A percentile compares a stretch with the other conserved stretches of the same genome.
Evolutionary conservation across 1,284 basidiomycete genomes (phyloP).

Genomic region (Papiliotrema laurentii): DNA sequence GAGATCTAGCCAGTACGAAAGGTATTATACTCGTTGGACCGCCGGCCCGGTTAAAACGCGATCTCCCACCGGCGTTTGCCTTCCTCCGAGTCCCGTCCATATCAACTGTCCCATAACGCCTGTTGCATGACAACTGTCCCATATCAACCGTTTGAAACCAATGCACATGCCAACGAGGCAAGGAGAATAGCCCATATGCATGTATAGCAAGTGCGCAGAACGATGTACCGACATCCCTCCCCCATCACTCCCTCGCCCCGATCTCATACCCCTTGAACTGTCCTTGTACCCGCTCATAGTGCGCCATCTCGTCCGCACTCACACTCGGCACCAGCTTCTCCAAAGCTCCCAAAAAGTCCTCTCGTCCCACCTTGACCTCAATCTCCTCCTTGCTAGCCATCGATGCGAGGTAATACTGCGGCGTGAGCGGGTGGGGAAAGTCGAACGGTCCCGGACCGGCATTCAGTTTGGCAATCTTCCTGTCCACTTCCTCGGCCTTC

Average conservation of each 20-base stretch:
- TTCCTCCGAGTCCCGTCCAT: no score
- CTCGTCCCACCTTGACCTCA: constrained; percentile 40
- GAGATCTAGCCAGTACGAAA: background rate
- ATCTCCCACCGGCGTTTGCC: no score
- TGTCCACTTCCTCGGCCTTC: constrained; percentile 75
- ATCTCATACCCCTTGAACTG: constrained; percentile 54
- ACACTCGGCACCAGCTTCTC: constrained; percentile 79
- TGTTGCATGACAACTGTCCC: no score
- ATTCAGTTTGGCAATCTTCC: constrained; percentile 57
- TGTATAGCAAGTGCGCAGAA: no score
- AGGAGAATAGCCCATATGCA: no score
- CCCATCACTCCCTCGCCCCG: constrained; percentile 8
- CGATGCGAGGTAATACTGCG: constrained; percentile 89
- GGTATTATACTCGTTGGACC: background rate
- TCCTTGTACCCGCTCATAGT: constrained; percentile 72
- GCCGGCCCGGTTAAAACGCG: no score
- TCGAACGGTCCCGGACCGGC: constrained; percentile 31
- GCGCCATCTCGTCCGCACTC: constrained; percentile 79
- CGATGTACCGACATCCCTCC: background rate
- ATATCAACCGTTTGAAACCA: no score
- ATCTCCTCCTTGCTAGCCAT: constrained; percentile 70
- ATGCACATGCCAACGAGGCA: no score
- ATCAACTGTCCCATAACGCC: no score
- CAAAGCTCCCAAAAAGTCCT: constrained; percentile 67
- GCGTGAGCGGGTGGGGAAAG: constrained; percentile 73